These are phyloP conservation scores for Piedraia hortae DNA, from an alignment of 2,329 filamentous ascomycete genomes.

Conservation along the genomic window DNA sequence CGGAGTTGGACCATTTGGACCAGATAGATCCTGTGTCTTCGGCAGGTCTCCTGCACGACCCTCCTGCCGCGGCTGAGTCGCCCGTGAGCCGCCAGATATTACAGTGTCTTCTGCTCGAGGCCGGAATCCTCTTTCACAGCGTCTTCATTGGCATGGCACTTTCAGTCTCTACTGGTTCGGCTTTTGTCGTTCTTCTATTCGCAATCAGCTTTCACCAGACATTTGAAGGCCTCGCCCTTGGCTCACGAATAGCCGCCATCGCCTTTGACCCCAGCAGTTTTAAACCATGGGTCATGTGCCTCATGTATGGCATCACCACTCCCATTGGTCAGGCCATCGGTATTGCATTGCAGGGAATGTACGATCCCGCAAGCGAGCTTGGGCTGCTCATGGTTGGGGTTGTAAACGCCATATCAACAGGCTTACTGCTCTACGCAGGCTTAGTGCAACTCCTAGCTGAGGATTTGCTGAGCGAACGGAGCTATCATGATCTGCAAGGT, in stretches of 20 bases:
- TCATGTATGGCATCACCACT: slow-evolving; percentile 32
- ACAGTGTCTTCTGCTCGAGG: slow-evolving; percentile 48
- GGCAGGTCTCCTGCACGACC: slow-evolving; percentile 1
- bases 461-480: slow-evolving; percentile 32
- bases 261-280: slow-evolving; percentile 42
- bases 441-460: slow-evolving; percentile 23
- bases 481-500: slow-evolving; percentile 31
- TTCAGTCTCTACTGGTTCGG: slow-evolving; percentile 35
- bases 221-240: slow-evolving; percentile 41
- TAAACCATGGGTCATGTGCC: slow-evolving; percentile 45
- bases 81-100: slow-evolving; percentile 35
- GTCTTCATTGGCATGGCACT: slow-evolving; percentile 51
- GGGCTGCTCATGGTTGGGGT: slow-evolving; percentile 23
- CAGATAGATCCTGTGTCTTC: slow-evolving; percentile 1
- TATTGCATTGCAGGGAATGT: slow-evolving; percentile 21
- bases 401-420: slow-evolving; percentile 23
- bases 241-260: slow-evolving; percentile 41
- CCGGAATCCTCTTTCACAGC: slow-evolving; percentile 54
- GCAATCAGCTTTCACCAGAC: slow-evolving; percentile 48
- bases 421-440: slow-evolving; percentile 22
- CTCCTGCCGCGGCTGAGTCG: slow-evolving; percentile 2
- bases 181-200: slow-evolving; percentile 37
- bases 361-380: slow-evolving; percentile 21
- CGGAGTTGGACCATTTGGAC: slow-evolving; percentile 13
- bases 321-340: slow-evolving; percentile 24